Base-by-base conservation (phyloP, 371 early-diverging fungal genomes). In the Nematocida sp. region DNA sequence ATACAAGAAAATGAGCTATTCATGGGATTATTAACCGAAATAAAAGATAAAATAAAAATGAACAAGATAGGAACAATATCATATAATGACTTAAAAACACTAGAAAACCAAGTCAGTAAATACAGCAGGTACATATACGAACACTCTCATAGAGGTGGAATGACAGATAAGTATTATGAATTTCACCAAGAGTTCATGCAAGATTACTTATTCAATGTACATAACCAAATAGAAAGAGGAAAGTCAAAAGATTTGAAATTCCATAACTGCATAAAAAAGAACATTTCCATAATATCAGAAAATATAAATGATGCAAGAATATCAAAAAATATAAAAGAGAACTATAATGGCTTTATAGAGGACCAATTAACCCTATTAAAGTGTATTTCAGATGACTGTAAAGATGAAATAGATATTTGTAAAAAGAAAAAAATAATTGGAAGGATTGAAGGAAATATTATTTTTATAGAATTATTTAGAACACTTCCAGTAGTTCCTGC, bases 171-270 rank as follows among this genome's bases (percentile, higher is more conserved):
- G 2, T 67, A 20, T 25, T 25, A 15, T 11, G 7, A 11, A 33
- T 15, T 67, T 6, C 44, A 47, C 13, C 15, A 67, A 11, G 69
- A 7, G 20, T 67, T 47, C 52, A 45, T 67, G 25, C 44, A 67
- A 6, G 52, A 67, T n/a, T 67, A 47, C 69, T 20, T 50, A 23
- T 50, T 23, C 69, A 15, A n/a, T 52, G 69, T 64, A 42, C 33
- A 40, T 33, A 45, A 2, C 1, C 9, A 15, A 11, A 64, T 64
- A 42, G 18, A 23, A 58, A 58, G 3, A 58, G 23, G 23, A 23
- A 11, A 23, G 58, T n/a, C 2, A 58, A 58, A 23, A 23, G 58
- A 58, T 11, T 58, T 27, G 11, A 9, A n/a, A 23, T 23, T 2
- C 9, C 9, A n/a, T 7, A 23, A 6, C 9, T 7, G 23, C 7